Base-by-base conservation (phyloP, 2,329 filamentous ascomycete genomes). In the Colletotrichum incanum region DNA sequence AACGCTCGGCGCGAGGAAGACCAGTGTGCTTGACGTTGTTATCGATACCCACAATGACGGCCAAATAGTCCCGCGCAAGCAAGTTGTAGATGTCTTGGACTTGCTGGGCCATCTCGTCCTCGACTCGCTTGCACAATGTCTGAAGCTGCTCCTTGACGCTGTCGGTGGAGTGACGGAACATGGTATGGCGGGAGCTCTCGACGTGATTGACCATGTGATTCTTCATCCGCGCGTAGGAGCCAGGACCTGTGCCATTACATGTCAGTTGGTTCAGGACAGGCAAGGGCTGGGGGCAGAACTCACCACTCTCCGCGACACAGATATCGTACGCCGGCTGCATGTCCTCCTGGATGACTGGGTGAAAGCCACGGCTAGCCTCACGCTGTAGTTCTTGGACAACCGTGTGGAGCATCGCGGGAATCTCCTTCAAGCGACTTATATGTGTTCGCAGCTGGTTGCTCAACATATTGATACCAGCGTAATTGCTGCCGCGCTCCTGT, bases 151-250 rank as follows among this genome's bases (percentile, higher is more conserved):
- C 18, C 45, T 68, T 67, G 9, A 78, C 76, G 16, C 34, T 71
- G 59, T 73, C 63, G 3, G 71, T 67, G 45, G 71, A 56, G n/a
- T 52, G 55, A 23, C 62, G 67, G 56, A 78, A 78, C 74, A 78
- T 78, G 43, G 28, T 62, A 7, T 65, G 39, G 11, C 70, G 66
- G 2, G 61, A 20, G 2, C 34, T 43, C 4, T 66, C 65, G n/a
- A 78, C 77, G 62, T 78, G 76, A 3, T 20, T 28, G 8, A 73
- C 45, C 77, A 78, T 78, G 41, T 73, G 58, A 12, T 52, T 54
- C 72, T 78, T 79, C 77, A 79, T 79, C 11, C 77, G 76, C 47
- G 61, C 74, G 41, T 56, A 79, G 1, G 67, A 77, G 2, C 77
- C 77, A 1, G 55, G 11, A 2, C 77, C 77, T 74, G 37, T 14